These are phyloP conservation scores for Psilocybe azurescens DNA, from an alignment of 768 basidiomycete species.

Conservation along the genomic window DNA sequence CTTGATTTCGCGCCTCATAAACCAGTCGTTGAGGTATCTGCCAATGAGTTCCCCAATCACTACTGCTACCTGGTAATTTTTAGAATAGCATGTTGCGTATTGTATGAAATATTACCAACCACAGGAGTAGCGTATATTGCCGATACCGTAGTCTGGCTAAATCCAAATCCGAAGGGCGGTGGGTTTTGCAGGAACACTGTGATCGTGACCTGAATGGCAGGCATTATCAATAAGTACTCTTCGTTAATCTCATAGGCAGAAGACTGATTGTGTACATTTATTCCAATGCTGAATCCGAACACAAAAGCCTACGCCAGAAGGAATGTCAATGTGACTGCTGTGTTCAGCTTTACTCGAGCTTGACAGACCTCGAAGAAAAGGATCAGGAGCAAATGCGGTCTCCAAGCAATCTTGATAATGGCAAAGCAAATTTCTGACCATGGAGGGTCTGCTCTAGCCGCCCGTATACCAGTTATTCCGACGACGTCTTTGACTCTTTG, in stretches of 20 bases:
- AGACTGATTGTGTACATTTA: conserved; percentile 45
- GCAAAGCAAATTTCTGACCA: conserved; percentile 52
- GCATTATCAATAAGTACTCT: background rate
- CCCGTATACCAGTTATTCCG: conserved; percentile 65
- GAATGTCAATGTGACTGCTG: conserved; percentile 16
- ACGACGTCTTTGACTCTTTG: conserved; percentile 63
- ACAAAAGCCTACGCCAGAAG: conserved; percentile 42
- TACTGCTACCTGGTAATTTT: conserved; percentile 46
- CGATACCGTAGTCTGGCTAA: conserved; percentile 53
- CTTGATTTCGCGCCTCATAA: conserved; percentile 49
- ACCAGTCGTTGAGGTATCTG: conserved; percentile 57
- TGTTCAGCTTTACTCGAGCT: background rate
- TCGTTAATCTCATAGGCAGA: background rate
- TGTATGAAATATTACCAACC: conserved; percentile 33
- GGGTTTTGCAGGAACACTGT: conserved; percentile 67
- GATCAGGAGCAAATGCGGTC: conserved; percentile 61
- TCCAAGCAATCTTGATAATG: conserved; percentile 60
- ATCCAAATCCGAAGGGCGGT: conserved; percentile 58
- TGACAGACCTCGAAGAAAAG: conserved; percentile 54
- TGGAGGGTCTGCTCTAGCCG: conserved; percentile 58
- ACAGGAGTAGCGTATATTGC: conserved; percentile 62
- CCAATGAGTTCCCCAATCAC: conserved; percentile 58
- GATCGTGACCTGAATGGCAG: conserved; percentile 57
- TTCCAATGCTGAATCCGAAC: conserved; percentile 71
- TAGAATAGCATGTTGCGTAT: background rate